These are phyloP conservation scores for Calonectria pseudoreteaudii DNA, from an alignment of 2,329 filamentous ascomycete genomes.

Conservation along the genomic window DNA sequence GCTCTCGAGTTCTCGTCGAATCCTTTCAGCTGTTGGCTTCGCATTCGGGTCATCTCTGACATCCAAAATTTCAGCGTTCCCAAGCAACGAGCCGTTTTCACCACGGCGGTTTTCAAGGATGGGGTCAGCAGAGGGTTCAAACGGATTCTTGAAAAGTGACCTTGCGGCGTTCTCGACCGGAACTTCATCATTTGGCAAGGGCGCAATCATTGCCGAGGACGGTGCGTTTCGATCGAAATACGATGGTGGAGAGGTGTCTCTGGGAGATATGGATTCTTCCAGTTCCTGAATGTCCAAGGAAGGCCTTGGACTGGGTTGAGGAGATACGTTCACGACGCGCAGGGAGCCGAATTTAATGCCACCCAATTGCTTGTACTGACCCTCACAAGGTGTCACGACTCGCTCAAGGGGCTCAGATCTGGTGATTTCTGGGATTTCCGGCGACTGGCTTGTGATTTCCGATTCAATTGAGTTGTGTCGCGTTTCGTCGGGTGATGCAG, in stretches of 20 bases:
- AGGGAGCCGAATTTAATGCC: slow-evolving; percentile 72
- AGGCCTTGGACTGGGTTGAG: slow-evolving; percentile 56
- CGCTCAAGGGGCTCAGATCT: slow-evolving; percentile 37
- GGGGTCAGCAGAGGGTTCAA: not conserved
- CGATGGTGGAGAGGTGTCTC: slow-evolving; percentile 5
- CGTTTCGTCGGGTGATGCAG: slow-evolving; percentile 52
- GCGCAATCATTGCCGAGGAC: slow-evolving; percentile 10
- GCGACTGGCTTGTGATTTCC: slow-evolving; percentile 47
- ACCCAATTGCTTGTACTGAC: slow-evolving; percentile 70
- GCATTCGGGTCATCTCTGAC: slow-evolving; percentile 58
- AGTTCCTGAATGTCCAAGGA: slow-evolving; percentile 27
- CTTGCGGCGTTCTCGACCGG: not conserved
- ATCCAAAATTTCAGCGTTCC: slow-evolving; percentile 50
- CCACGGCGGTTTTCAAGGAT: not conserved
- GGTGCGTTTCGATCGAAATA: slow-evolving; percentile 26
- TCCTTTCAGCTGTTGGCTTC: slow-evolving; percentile 47
- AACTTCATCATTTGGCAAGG: slow-evolving; percentile 8
- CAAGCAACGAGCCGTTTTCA: slow-evolving; percentile 25
- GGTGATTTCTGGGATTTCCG: slow-evolving; percentile 46
- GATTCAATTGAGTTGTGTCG: slow-evolving; percentile 55
- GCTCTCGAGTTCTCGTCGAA: slow-evolving; percentile 35
- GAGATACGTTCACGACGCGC: slow-evolving; percentile 71
- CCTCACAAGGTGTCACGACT: slow-evolving; percentile 59
- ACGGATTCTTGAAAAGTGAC: not conserved
- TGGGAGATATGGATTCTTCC: slow-evolving; percentile 15